Percentiles rank a stretch among this genome's conserved stretches.
Conservation (phyloP, 2,329 filamentous ascomycete genomes). For the Stemphylium lycopersici region DNA sequence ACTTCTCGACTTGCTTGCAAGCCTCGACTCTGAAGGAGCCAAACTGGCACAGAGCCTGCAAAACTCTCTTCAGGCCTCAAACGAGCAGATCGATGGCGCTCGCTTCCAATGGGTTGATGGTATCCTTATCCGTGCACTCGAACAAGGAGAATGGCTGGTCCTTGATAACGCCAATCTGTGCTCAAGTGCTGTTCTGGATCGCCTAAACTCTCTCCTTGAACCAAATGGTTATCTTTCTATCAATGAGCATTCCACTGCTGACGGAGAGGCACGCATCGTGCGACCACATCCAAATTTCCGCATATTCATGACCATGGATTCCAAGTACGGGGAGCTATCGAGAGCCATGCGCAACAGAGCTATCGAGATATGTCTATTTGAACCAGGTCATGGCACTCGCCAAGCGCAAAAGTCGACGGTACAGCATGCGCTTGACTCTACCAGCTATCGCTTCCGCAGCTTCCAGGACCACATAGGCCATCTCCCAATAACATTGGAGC, state of each 20-base stretch:
- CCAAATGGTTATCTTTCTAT: slow-evolving; percentile 86
- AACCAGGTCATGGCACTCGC: slow-evolving; percentile 13
- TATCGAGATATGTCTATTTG: slow-evolving; percentile 78
- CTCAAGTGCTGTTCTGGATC: slow-evolving; percentile 90
- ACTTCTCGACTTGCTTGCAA: slow-evolving; percentile 21
- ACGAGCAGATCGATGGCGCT: slow-evolving; percentile 68
- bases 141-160: slow-evolving; percentile 88
- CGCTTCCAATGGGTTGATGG: slow-evolving; percentile 97
- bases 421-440: slow-evolving; percentile 47
- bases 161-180: slow-evolving; percentile 98
- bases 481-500: slow-evolving; percentile 17
- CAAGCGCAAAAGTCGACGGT: slow-evolving; percentile 1
- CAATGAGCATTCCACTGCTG: slow-evolving; percentile 86
- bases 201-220: slow-evolving; percentile 92
- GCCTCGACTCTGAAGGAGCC: slow-evolving; percentile 17
- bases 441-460: slow-evolving; percentile 48
- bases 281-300: slow-evolving; percentile 85
- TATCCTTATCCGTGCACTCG: slow-evolving; percentile 83
- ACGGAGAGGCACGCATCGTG: slow-evolving; percentile 81
- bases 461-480: slow-evolving; percentile 21
- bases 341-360: slow-evolving; percentile 96
- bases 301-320: slow-evolving; percentile 92
- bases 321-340: slow-evolving; percentile 89
- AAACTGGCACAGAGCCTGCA: slow-evolving; percentile 57
- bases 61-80: slow-evolving; percentile 59